Evolutionary conservation across 257 asterid species (phyloP).

Genomic region (Forsythia viridissima): DNA sequence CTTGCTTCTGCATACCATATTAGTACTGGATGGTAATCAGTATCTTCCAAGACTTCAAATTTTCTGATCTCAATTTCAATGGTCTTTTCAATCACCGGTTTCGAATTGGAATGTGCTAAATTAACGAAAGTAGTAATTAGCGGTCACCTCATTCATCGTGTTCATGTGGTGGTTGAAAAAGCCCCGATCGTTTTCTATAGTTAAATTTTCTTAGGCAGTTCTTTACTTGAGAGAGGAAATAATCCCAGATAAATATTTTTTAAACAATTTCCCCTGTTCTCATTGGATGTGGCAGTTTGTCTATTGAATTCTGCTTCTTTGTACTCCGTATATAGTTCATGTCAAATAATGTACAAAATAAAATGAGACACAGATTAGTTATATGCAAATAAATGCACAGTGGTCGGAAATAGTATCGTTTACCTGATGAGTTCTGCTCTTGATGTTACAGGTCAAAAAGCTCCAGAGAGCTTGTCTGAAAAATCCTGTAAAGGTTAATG

Average conservation of each 20-base stretch:
- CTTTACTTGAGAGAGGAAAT: neutral
- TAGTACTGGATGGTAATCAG: neutral
- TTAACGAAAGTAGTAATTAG: neutral
- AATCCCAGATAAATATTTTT: neutral
- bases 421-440: neutral
- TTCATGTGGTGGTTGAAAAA: neutral
- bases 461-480: constrained; percentile 91
- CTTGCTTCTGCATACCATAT: neutral
- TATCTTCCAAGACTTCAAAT: neutral
- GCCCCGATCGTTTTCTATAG: neutral
- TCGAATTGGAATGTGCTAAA: neutral
- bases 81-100: neutral
- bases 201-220: neutral
- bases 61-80: neutral
- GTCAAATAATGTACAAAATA: neutral
- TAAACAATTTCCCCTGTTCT: neutral
- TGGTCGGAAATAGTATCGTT: neutral
- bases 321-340: neutral
- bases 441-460: constrained; percentile 69
- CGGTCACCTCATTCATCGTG: neutral
- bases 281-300: neutral
- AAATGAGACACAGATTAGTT: neutral
- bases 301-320: neutral
- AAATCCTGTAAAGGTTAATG: constrained; percentile 73
- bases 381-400: neutral